phyloP scores from a whole-genome alignment of 495 filamentous ascomycete species.

The Aspergillus haitiensis region DNA sequence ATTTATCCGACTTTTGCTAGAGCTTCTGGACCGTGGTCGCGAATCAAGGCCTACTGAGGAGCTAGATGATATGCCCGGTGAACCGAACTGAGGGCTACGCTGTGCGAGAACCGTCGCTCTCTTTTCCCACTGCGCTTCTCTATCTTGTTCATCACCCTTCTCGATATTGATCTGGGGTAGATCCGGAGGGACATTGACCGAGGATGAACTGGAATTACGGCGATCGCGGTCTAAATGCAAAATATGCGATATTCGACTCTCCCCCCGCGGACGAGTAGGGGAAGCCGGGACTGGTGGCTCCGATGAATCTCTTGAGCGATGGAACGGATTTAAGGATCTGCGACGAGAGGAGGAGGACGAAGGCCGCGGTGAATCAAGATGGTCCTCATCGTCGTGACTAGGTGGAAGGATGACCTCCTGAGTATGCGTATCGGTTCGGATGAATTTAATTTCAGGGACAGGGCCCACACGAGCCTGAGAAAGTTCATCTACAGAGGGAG shows the following conservation, averaged over 20 bases:
- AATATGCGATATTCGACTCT: slow-evolving; percentile 64
- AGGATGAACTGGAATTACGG: slow-evolving; percentile 51
- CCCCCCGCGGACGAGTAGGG: slow-evolving; percentile 33
- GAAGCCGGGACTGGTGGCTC: slow-evolving; percentile 33
- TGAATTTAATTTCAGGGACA: slow-evolving; percentile 76
- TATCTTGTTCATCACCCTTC: slow-evolving; percentile 50
- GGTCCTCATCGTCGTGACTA: slow-evolving; percentile 41
- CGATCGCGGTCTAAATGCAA: slow-evolving; percentile 59
- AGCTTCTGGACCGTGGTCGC: slow-evolving; percentile 32
- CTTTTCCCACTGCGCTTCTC: slow-evolving; percentile 76
- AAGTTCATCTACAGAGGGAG: slow-evolving; percentile 14
- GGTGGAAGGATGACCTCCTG: slow-evolving; percentile 76
- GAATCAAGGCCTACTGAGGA: slow-evolving; percentile 20
- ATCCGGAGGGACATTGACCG: slow-evolving; percentile 72
- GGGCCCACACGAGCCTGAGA: slow-evolving; percentile 19
- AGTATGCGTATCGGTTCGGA: slow-evolving; percentile 77
- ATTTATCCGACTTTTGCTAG: slow-evolving; percentile 36
- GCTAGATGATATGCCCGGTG: slow-evolving; percentile 26
- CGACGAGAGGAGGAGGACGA: slow-evolving; percentile 42
- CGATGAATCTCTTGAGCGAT: slow-evolving; percentile 45
- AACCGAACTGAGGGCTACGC: slow-evolving; percentile 52
- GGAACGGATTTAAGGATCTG: slow-evolving; percentile 50
- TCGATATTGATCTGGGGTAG: slow-evolving; percentile 69
- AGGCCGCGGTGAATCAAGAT: slow-evolving; percentile 22
- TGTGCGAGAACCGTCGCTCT: slow-evolving; percentile 81